Evolutionary conservation across 257 asterid species (phyloP).

Genomic region (Galeopsis tetrahit): DNA sequence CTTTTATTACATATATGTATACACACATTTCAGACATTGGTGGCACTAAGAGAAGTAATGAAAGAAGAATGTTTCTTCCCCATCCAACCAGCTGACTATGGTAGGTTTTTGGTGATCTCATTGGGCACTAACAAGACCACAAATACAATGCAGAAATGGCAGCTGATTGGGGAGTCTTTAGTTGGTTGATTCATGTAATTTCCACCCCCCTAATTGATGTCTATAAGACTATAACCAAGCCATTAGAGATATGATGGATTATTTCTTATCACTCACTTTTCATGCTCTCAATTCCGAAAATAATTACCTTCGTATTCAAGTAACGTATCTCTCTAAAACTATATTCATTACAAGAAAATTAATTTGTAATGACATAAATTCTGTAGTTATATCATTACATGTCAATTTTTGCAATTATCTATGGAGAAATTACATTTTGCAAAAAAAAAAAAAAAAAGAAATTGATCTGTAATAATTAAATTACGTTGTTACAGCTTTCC

Average conservation of each 20-base stretch:
- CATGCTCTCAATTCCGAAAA: slow-evolving; percentile 43
- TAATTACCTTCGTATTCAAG: slow-evolving; percentile 64
- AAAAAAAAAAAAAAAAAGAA: too few relatives aligned
- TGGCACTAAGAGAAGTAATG: slow-evolving; percentile 52
- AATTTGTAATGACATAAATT: too few relatives aligned
- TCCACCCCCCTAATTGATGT: slow-evolving; percentile 51
- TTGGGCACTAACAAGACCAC: slow-evolving; percentile 53
- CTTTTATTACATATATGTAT: too few relatives aligned
- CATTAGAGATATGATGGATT: slow-evolving; percentile 50
- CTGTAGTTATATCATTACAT: too few relatives aligned
- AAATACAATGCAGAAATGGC: slow-evolving; percentile 52
- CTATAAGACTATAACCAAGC: slow-evolving; percentile 48
- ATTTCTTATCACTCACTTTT: slow-evolving; percentile 45
- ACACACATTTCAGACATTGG: slow-evolving; percentile 45
- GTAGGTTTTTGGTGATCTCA: slow-evolving; percentile 51
- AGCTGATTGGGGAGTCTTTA: slow-evolving; percentile 53
- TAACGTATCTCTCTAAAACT: neutral
- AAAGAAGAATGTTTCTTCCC: slow-evolving; percentile 48
- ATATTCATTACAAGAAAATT: too few relatives aligned
- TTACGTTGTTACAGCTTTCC: too few relatives aligned
- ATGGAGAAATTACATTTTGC: too few relatives aligned
- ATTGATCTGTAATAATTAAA: too few relatives aligned
- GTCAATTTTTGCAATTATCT: too few relatives aligned
- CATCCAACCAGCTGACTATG: slow-evolving; percentile 41
- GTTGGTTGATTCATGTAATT: slow-evolving; percentile 53